Evolutionary conservation across 2,329 filamentous ascomycete species (phyloP).

Genomic region (Bipolaris bicolor): DNA sequence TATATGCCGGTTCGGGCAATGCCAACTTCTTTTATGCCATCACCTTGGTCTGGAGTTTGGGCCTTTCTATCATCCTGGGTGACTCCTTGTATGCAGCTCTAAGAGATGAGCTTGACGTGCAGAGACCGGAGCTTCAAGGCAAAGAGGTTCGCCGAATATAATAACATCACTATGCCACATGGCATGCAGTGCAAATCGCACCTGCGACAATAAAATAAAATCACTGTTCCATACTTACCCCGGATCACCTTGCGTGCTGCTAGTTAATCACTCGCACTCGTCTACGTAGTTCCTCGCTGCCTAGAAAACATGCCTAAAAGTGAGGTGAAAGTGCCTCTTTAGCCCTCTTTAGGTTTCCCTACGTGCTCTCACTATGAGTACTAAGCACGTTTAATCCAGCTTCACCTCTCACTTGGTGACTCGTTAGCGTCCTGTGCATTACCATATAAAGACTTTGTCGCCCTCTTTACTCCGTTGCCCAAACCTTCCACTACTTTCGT

Average conservation of each 20-base stretch:
- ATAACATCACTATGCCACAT: constrained; percentile 14
- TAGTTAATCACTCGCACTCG: neutral
- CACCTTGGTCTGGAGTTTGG: constrained; percentile 96
- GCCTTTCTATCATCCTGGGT: constrained; percentile 82
- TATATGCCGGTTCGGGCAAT: constrained; percentile 96
- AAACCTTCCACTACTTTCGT: neutral
- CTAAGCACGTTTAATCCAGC: neutral
- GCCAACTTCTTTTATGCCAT: constrained; percentile 99
- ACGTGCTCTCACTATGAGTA: constrained; percentile 13
- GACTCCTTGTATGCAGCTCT: constrained; percentile 88
- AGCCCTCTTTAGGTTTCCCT: constrained; percentile 9
- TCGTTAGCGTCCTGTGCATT: neutral
- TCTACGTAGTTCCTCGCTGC: neutral
- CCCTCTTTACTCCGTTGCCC: neutral
- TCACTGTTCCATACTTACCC: neutral
- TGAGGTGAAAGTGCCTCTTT: constrained; percentile 2
- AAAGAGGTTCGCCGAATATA: constrained; percentile 88
- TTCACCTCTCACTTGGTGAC: constrained; percentile 6
- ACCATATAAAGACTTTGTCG: neutral
- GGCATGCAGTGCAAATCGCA: neutral
- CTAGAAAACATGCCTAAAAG: neutral
- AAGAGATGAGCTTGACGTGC: constrained; percentile 91
- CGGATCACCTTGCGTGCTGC: neutral
- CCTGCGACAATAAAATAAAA: neutral
- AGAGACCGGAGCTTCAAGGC: constrained; percentile 86